Percentiles rank a stretch among this genome's conserved stretches.
Evolutionary conservation across 2,329 filamentous ascomycete genomes (phyloP).

Genomic region (Alternaria incomplexa): DNA sequence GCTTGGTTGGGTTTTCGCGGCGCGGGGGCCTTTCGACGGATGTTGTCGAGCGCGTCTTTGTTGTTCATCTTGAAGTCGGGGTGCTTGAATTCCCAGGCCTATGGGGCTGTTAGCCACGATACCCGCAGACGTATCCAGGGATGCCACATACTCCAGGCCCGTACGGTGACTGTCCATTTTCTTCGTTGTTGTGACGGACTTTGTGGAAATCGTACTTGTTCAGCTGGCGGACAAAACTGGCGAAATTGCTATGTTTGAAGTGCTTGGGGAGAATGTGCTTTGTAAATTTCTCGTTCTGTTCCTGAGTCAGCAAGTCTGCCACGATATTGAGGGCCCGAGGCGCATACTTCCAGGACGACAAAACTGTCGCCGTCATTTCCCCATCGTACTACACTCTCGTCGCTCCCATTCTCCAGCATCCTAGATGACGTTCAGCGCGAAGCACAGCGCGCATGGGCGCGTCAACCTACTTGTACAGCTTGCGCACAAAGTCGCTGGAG

Average conservation of each 20-base stretch:
- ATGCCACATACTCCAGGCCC: conserved; percentile 70
- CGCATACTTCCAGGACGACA: conserved; percentile 87
- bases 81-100: conserved; percentile 97
- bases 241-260: conserved; percentile 99
- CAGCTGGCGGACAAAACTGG: conserved; percentile 91
- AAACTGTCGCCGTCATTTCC: conserved; percentile 94
- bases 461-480: conserved; percentile 86
- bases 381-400: conserved; percentile 93
- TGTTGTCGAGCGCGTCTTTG: conserved; percentile 96
- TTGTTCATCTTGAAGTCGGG: conserved; percentile 95
- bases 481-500: conserved; percentile 97
- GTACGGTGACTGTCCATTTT: conserved; percentile 80
- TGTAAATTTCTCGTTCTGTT: conserved; percentile 95
- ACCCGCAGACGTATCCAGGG: not conserved
- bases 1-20: conserved; percentile 71
- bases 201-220: conserved; percentile 99
- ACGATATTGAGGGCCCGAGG: not conserved
- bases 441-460: not conserved
- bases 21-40: conserved; percentile 91
- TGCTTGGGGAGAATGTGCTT: conserved; percentile 96
- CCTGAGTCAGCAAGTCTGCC: conserved; percentile 17
- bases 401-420: conserved; percentile 95
- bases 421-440: conserved; percentile 57
- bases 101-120: conserved; percentile 22
- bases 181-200: conserved; percentile 88